phyloP scores from a whole-genome alignment of 352 stramenopile species.

The Globisporangium heterothallicum region DNA sequence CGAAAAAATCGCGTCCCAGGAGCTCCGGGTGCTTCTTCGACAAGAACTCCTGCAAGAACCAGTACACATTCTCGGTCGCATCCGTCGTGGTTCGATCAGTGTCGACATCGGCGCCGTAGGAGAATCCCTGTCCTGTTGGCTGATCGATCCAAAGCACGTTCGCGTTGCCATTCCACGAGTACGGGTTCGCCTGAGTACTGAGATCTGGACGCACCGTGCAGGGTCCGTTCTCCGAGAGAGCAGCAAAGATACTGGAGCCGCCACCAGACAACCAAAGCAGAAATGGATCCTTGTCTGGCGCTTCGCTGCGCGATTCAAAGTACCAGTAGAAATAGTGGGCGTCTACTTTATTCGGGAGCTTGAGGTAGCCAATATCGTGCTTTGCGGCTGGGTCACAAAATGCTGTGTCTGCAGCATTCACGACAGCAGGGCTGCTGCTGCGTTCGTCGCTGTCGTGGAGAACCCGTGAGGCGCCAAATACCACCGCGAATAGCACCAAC shows the following conservation, averaged over 20 bases:
- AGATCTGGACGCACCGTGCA: conserved; percentile 31
- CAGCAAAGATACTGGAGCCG: conserved; percentile 34
- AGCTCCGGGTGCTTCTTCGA: conserved; percentile 41
- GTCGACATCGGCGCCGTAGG: conserved; percentile 22
- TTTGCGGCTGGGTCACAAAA: conserved; percentile 31
- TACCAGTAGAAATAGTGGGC: conserved; percentile 74
- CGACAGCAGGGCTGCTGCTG: conserved; percentile 1
- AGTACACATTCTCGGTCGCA: conserved; percentile 38
- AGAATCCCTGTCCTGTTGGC: conserved; percentile 40
- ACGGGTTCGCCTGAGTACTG: conserved; percentile 29
- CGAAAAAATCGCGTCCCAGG: conserved; percentile 30
- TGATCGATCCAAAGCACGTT: conserved; percentile 66
- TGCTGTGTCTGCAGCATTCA: conserved; percentile 1
- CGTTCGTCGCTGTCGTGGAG: neutral
- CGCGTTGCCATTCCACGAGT: conserved; percentile 48
- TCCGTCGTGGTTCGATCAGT: conserved; percentile 22
- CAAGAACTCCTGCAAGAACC: conserved; percentile 39
- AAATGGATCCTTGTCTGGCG: conserved; percentile 35
- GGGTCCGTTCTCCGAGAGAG: conserved; percentile 52
- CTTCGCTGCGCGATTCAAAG: conserved; percentile 33
- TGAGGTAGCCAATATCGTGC: conserved; percentile 48
- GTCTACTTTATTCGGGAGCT: conserved; percentile 41
- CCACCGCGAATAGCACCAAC: neutral
- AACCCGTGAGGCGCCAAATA: neutral
- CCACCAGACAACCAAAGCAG: conserved; percentile 55